phyloP scores from a whole-genome alignment of 2,329 filamentous ascomycete species.

The Pseudogymnoascus sp. region DNA sequence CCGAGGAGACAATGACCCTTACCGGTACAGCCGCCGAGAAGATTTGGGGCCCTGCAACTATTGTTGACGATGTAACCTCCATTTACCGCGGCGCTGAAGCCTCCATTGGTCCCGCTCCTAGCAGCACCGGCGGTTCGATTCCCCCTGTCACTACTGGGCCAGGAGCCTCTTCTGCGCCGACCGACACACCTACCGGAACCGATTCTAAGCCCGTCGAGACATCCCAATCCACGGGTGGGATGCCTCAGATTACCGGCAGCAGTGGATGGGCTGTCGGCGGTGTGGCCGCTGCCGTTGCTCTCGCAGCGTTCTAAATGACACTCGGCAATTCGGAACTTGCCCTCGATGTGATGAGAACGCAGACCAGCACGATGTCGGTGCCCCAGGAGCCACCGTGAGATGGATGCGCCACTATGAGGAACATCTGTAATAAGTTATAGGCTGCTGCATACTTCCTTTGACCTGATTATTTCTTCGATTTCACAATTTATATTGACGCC shows the following conservation, averaged over 20 bases:
- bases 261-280: background rate
- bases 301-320: background rate
- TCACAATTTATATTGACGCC: background rate
- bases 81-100: background rate
- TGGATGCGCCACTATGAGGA: background rate
- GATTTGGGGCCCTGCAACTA: background rate
- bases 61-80: background rate
- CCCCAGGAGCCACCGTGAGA: background rate
- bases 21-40: background rate
- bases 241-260: background rate
- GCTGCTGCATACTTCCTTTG: background rate
- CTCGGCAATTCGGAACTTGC: background rate
- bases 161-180: background rate
- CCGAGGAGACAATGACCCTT: background rate
- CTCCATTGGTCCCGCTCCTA: background rate
- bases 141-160: background rate
- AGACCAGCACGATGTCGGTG: background rate
- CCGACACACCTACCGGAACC: background rate
- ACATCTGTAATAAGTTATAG: background rate
- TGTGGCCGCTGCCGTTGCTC: constrained; percentile 4
- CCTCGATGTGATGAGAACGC: background rate
- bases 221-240: constrained; percentile 2
- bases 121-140: background rate
- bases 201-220: background rate
- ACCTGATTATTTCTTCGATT: background rate